Conservation (phyloP, 2,329 filamentous ascomycete species). For the Diaporthe ampelina region DNA sequence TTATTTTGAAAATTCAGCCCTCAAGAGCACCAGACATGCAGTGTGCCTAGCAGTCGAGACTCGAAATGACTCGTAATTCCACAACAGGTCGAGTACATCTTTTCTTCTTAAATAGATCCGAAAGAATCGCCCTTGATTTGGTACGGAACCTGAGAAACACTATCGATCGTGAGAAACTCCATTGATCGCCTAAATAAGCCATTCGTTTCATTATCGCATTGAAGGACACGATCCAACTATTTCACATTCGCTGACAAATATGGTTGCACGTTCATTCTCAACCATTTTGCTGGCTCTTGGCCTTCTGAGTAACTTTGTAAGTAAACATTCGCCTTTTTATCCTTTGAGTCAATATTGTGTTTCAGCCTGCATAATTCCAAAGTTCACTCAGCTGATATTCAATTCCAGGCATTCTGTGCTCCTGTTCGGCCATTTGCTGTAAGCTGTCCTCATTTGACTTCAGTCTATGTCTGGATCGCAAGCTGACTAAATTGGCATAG, state of each 20-base stretch:
- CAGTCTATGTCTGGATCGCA: not conserved
- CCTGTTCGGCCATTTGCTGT: conserved; percentile 10
- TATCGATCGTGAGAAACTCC: too few species aligned
- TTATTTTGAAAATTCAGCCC: not conserved
- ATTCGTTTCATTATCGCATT: too few species aligned
- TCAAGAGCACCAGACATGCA: not conserved
- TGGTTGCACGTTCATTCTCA: not conserved
- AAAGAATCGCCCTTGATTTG: not conserved
- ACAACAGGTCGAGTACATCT: not conserved
- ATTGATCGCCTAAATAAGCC: too few species aligned
- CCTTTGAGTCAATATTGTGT: not conserved
- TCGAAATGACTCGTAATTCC: not conserved
- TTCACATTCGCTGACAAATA: not conserved
- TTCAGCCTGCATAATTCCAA: not conserved
- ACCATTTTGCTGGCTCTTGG: not conserved
- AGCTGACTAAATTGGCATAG: not conserved
- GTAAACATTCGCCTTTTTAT: too few species aligned
- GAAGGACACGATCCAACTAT: too few species aligned
- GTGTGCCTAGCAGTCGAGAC: not conserved
- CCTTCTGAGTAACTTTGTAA: not conserved
- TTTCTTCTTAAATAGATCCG: not conserved
- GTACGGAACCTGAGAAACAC: not conserved
- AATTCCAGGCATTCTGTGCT: not conserved
- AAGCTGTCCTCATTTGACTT: not conserved
- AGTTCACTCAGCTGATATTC: not conserved